Base-by-base conservation (phyloP, 2,329 filamentous ascomycete genomes). In the Fusarium lyarnte region DNA sequence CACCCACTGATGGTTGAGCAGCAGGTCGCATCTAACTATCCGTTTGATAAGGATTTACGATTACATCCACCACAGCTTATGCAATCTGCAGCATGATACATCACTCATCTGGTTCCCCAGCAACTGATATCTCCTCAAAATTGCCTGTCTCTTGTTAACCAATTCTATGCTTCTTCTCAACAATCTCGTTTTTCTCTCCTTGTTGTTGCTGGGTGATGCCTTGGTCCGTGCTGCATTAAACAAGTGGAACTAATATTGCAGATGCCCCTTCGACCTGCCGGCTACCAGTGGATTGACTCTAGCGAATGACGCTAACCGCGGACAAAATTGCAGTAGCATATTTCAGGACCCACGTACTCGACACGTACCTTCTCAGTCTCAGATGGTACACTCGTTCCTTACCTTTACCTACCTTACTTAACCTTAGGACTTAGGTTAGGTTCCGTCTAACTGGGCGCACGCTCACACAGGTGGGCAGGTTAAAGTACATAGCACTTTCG, bases 181-280 rank as follows among this genome's bases (percentile, higher is more conserved):
- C 31, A 53, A 54, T 57, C 59, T 38, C 63, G 49, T 67, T 70
- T 68, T 61, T 45, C 46, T 58, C 59, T 70, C 69, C 63, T 53
- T 66, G 69, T 63, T 74, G 75, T 77, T 77, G 75, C 75, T 77
- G 73, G 75, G 75, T 74, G 59, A 77, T 66, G 59, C 38, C 66
- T 63, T 79, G 77, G 77, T 64, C 77, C 70, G 76, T 79, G 77
- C 77, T 66, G 63, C 63, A 72, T 73, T 76, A 78, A 79, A 78
- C 72, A 76, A 79, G 77, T 78, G 77, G 77, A 75, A 59, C 77
- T 78, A 75, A 79, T 77, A 79, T 79, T 77, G 67, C 76, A 78
- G 69, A 75, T 68, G 54, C 71, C 63, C 72, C 69, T 46, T 76
- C 61, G 46, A 72, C 67, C 64, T 76, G 68, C 69, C 73, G 64